Evolutionary conservation across 805 yeast genomes (phyloP).

Genomic region (Candida cerambycidarum): DNA sequence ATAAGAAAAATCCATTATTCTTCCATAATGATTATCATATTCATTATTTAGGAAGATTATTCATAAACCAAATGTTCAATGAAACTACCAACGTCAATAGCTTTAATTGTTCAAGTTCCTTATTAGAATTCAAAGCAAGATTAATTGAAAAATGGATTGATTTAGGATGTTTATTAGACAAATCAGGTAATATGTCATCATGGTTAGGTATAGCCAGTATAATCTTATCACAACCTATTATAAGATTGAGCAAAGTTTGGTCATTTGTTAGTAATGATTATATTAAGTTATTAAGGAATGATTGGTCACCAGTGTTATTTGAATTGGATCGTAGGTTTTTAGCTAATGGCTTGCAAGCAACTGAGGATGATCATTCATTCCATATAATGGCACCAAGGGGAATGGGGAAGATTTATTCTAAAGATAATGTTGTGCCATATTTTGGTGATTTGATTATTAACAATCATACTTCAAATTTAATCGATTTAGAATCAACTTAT

Average conservation of each 20-base stretch:
- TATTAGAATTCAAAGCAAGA: constrained; percentile 53
- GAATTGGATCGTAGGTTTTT: constrained; percentile 79
- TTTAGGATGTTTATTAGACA: constrained; percentile 74
- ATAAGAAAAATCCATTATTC: constrained; percentile 69
- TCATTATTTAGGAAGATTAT: constrained; percentile 74
- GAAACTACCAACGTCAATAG: constrained; percentile 31
- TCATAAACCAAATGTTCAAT: constrained; percentile 67
- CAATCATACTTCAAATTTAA: constrained; percentile 31
- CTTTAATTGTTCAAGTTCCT: constrained; percentile 17
- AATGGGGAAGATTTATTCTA: constrained; percentile 72
- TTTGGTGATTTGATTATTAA: constrained; percentile 80
- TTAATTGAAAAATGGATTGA: constrained; percentile 81
- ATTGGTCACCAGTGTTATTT: constrained; percentile 92
- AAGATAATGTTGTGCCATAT: constrained; percentile 79
- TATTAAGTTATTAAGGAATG: constrained; percentile 62
- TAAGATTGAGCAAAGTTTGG: constrained; percentile 78
- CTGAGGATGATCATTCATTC: constrained; percentile 45
- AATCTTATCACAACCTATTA: constrained; percentile 76
- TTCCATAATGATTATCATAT: constrained; percentile 65
- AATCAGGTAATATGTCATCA: constrained; percentile 86
- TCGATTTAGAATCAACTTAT: constrained; percentile 63
- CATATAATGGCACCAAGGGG: constrained; percentile 87
- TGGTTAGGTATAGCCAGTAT: constrained; percentile 90
- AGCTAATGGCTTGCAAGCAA: constrained; percentile 34
- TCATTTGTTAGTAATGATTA: constrained; percentile 58